These are phyloP conservation scores for Agrocybe pediades DNA, from an alignment of 768 basidiomycete species.

Conservation along the genomic window DNA sequence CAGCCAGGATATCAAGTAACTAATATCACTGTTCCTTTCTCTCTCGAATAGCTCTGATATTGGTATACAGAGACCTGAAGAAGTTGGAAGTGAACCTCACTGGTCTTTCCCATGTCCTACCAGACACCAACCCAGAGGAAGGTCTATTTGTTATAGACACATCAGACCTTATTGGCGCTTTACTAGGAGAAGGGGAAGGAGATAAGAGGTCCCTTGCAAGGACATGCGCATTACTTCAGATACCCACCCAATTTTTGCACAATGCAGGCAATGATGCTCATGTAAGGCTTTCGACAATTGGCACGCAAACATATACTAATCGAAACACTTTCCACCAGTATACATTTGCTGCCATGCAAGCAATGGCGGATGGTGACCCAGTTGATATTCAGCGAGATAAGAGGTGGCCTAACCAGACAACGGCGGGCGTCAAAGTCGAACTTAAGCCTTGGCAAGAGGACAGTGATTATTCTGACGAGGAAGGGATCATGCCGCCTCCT, in stretches of 20 bases:
- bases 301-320: too few species aligned
- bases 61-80: conserved; percentile 52
- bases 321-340: conserved; percentile 47
- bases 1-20: conserved; percentile 74
- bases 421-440: conserved; percentile 48
- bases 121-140: conserved; percentile 50
- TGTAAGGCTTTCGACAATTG: conserved; percentile 43
- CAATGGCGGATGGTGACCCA: conserved; percentile 75
- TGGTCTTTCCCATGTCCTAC: conserved; percentile 54
- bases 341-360: conserved; percentile 63
- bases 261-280: conserved; percentile 89
- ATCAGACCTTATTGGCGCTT: conserved; percentile 70
- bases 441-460: conserved; percentile 66
- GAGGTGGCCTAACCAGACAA: conserved; percentile 73
- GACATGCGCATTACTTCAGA: conserved; percentile 63
- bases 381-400: conserved; percentile 76
- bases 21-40: neutral
- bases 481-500: conserved; percentile 34
- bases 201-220: conserved; percentile 60
- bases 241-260: conserved; percentile 60
- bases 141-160: conserved; percentile 76
- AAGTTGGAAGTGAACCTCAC: conserved; percentile 57
- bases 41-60: neutral
- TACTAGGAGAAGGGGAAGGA: conserved; percentile 60
- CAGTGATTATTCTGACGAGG: conserved; percentile 46